phyloP scores from a whole-genome alignment of 108 stramenopile species.

The Skeletonema menzelii region DNA sequence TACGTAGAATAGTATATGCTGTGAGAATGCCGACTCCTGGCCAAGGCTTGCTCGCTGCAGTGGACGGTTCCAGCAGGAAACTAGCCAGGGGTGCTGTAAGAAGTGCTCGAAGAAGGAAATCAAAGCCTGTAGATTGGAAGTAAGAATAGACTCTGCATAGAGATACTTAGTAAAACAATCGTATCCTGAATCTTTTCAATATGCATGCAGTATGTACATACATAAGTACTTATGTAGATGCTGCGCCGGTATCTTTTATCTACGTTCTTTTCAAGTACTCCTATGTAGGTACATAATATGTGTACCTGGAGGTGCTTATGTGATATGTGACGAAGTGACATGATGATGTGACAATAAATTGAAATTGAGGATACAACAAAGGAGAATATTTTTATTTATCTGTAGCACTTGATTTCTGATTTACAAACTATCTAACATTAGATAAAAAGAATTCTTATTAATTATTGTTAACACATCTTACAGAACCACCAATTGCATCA shows the following conservation, averaged over 20 bases:
- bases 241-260: no score
- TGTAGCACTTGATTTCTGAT: constrained; percentile 1
- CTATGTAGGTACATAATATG: no score
- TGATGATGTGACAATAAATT: not conserved
- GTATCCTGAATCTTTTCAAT: no score
- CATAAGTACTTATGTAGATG: no score
- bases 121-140: constrained; percentile 29
- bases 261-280: no score
- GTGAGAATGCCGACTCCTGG: constrained; percentile 78
- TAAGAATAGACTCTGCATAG: no score
- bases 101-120: constrained; percentile 9
- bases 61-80: constrained; percentile 41
- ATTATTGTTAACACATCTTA: not conserved
- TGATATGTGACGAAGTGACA: constrained; percentile 18
- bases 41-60: constrained; percentile 50
- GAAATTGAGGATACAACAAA: no score
- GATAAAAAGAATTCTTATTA: not conserved
- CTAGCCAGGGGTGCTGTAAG: constrained; percentile 20
- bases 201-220: no score
- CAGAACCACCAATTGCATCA: not conserved
- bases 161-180: no score
- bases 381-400: not conserved
- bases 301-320: no score
- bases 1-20: constrained; percentile 71
- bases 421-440: no score